These are phyloP conservation scores for Alloascoidea africana DNA, from an alignment of 805 yeast species.

Conservation along the genomic window DNA sequence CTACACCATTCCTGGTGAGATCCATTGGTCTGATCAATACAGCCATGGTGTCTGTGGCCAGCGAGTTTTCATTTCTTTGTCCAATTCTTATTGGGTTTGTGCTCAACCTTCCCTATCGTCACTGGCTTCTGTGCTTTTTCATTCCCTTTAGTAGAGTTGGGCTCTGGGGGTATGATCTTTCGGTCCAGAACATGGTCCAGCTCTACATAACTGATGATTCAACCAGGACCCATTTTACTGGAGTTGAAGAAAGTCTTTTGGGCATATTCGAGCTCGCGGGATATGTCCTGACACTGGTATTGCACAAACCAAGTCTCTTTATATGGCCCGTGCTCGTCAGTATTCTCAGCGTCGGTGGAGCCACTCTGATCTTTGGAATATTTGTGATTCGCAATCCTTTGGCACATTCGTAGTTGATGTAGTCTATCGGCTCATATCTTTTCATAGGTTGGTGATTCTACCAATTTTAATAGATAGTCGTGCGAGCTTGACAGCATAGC, in stretches of 20 bases:
- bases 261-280: not conserved
- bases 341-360: not conserved
- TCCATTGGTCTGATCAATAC: slow-evolving; percentile 16
- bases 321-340: not conserved
- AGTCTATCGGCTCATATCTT: too few species aligned
- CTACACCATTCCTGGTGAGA: slow-evolving; percentile 16
- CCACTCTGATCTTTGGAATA: not conserved
- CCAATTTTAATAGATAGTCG: too few species aligned
- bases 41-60: slow-evolving; percentile 16
- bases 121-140: slow-evolving; percentile 12
- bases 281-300: not conserved
- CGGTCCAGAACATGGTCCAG: slow-evolving; percentile 15
- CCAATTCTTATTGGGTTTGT: slow-evolving; percentile 13
- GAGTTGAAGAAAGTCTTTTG: not conserved
- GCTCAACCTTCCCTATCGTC: slow-evolving; percentile 6
- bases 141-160: slow-evolving; percentile 21
- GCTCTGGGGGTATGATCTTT: slow-evolving; percentile 25
- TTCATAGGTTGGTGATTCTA: too few species aligned
- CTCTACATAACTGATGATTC: slow-evolving; percentile 1
- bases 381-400: too few species aligned
- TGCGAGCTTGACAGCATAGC: too few species aligned
- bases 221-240: not conserved
- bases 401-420: too few species aligned
- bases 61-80: slow-evolving; percentile 15
- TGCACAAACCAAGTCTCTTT: not conserved